Base-by-base conservation (phyloP, 768 basidiomycete species). In the Lentinula sp. region DNA sequence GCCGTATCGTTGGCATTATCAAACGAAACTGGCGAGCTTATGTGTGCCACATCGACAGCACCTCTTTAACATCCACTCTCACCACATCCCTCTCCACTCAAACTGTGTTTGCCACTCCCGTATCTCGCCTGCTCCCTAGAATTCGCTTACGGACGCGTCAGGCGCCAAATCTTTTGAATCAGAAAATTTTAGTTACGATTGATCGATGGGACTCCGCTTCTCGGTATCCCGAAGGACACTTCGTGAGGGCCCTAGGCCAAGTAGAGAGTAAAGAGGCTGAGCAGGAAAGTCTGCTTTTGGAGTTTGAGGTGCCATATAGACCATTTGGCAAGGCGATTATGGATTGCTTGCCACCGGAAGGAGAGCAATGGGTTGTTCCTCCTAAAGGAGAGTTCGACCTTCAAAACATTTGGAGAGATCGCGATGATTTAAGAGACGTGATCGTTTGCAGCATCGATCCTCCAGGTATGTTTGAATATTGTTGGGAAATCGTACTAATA, bases 1-100 rank as follows among this genome's bases (percentile, higher is more conserved):
- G 97, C 9, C 84, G 85, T 32, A 80, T 98, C 4, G 90, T 98
- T 8, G 97, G 97, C 6, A 79, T 98, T 59, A 85, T 95, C 66
- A 97, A 97, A 73, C 84, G 97, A 8, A 95, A 95, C 68, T 99
- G 96, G 96, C 78, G 95, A 68, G 88, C 95, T 85, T 93, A 93
- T 69, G 96, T 98, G 41, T 98, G 95, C 73, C 95, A 98, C 71
- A 87, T 99, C 52, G 97, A 98, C 72, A 84, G 86, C 62, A 85
- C 90, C 0, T 95, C 96, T 1, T 81, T 98, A 37, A 87, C 89
- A 0, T 90, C 91, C 4, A 83, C 85, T 3, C 86, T 86, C 61
- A 69, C 84, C 15, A 91, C 91, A 0, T 95, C 93, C 1, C 81
- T 91, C 12, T 86, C 90, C 43, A 86, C 87, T 59, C 94, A 95